Conservation (phyloP, 257 asterid genomes). For the Rauvolfia tetraphylla region DNA sequence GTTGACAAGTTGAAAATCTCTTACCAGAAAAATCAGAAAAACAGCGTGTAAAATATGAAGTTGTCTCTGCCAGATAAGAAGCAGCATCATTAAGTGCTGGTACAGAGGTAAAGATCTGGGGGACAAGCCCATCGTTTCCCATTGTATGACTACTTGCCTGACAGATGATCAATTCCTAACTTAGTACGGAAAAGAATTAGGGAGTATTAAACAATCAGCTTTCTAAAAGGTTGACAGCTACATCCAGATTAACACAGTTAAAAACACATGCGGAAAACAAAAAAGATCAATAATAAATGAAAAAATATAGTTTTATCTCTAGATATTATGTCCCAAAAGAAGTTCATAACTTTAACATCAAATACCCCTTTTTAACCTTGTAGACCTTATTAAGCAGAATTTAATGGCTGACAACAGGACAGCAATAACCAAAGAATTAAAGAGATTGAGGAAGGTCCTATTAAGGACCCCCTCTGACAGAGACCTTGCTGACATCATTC, state of each 20-base stretch:
- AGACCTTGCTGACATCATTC: neutral
- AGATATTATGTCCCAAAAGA: no score
- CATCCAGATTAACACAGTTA: neutral
- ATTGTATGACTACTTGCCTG: conserved; percentile 45
- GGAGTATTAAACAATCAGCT: neutral
- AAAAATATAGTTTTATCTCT: neutral
- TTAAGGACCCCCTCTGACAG: neutral
- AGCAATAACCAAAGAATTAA: neutral
- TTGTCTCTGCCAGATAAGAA: conserved; percentile 72
- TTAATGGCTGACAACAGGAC: neutral
- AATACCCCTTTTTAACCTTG: neutral
- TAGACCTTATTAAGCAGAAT: neutral
- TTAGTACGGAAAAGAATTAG: neutral
- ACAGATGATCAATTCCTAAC: conserved; percentile 6
- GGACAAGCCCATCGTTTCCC: conserved; percentile 55
- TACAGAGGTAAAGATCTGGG: conserved; percentile 70
- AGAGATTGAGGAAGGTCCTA: neutral
- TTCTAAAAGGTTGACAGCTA: neutral
- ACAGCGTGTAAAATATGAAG: conserved; percentile 79
- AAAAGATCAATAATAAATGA: neutral
- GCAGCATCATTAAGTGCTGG: conserved; percentile 82
- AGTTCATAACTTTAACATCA: neutral
- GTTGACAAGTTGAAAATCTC: neutral
- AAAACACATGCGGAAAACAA: neutral
- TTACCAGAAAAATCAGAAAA: conserved; percentile 61